A percentile compares a stretch with the other conserved stretches of the same genome.
phyloP scores from a whole-genome alignment of 352 stramenopile species.

The Peronosclerospora sorghi region DNA sequence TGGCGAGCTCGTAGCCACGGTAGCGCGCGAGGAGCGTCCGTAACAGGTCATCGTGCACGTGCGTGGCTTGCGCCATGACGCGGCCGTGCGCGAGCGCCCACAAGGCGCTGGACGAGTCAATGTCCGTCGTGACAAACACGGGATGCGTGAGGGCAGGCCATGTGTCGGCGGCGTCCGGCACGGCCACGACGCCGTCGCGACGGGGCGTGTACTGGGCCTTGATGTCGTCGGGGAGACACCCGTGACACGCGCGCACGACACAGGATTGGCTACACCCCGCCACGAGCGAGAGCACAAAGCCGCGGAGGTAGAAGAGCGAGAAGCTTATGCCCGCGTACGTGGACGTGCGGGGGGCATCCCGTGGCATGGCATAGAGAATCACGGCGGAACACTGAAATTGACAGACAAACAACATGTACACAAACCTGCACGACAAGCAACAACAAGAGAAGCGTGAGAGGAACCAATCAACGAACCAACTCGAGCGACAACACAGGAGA shows the following conservation, averaged over 20 bases:
- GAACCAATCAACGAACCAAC: background rate
- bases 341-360: constrained; percentile 3
- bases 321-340: constrained; percentile 22
- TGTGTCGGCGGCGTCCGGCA: background rate
- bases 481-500: background rate
- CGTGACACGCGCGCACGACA: constrained; percentile 19
- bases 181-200: constrained; percentile 5
- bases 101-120: constrained; percentile 61
- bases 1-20: constrained; percentile 49
- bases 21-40: constrained; percentile 26
- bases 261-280: constrained; percentile 36
- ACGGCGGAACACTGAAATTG: constrained; percentile 41
- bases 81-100: constrained; percentile 36
- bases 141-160: too few relatives aligned
- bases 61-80: constrained; percentile 35
- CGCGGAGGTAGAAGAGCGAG: constrained; percentile 31
- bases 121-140: constrained; percentile 72
- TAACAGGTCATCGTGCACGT: constrained; percentile 48
- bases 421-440: constrained; percentile 12
- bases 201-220: constrained; percentile 16
- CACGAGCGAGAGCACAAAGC: constrained; percentile 26
- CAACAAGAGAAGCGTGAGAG: background rate
- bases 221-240: constrained; percentile 27
- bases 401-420: constrained; percentile 36
- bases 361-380: constrained; percentile 21